Percentiles rank a stretch among this genome's conserved stretches.
These are phyloP conservation scores for Trichophyton verrucosum DNA, from an alignment of 2,329 filamentous ascomycete genomes.

Conservation along the genomic window DNA sequence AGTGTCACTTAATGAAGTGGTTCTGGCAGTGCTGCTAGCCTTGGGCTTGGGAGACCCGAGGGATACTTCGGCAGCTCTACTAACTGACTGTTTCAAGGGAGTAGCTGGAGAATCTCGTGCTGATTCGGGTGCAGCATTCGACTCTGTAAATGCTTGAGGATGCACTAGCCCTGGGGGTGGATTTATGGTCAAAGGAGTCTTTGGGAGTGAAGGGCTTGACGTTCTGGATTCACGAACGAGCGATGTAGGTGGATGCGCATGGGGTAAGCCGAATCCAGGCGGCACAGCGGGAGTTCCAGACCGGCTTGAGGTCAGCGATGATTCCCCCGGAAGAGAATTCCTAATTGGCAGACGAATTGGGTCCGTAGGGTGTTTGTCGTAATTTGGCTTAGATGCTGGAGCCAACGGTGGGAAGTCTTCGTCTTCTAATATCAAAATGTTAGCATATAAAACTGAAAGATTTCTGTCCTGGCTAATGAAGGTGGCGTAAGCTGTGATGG, in stretches of 20 bases:
- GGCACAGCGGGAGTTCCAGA: constrained; percentile 30
- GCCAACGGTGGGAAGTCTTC: constrained; percentile 38
- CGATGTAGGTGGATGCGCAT: constrained; percentile 27
- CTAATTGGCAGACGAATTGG: constrained; percentile 26
- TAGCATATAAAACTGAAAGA: constrained; percentile 16
- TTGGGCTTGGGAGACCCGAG: constrained; percentile 31
- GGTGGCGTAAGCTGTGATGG: neutral
- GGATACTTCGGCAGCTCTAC: constrained; percentile 28
- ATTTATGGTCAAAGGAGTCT: constrained; percentile 5
- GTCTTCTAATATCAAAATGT: constrained; percentile 23
- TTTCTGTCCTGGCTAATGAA: constrained; percentile 1
- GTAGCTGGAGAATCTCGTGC: constrained; percentile 13
- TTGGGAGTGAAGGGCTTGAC: constrained; percentile 7
- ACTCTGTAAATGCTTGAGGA: constrained; percentile 16
- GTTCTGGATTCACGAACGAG: constrained; percentile 22
- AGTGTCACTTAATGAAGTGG: neutral
- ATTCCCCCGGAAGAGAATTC: constrained; percentile 23
- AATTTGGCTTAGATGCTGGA: constrained; percentile 23
- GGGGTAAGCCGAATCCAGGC: constrained; percentile 32
- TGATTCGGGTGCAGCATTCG: constrained; percentile 15
- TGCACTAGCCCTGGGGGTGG: constrained; percentile 22
- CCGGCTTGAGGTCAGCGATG: constrained; percentile 17
- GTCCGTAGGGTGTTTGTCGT: constrained; percentile 19
- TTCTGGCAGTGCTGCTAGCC: constrained; percentile 8
- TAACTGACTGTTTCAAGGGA: constrained; percentile 17